phyloP scores from a whole-genome alignment of 2,329 filamentous ascomycete genomes.

The Metarhizium sp. region DNA sequence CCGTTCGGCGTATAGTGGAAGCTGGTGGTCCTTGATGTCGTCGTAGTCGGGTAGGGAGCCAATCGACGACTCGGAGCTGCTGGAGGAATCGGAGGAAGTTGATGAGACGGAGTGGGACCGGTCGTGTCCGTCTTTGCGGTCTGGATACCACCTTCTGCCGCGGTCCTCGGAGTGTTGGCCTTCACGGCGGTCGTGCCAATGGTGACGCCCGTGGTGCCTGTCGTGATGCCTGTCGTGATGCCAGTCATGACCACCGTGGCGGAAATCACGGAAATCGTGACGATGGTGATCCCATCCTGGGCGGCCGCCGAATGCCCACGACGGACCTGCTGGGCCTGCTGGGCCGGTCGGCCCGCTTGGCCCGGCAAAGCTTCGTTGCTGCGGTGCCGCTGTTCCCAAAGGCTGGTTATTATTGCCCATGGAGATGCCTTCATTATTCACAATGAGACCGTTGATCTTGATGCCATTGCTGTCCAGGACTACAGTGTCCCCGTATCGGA shows the following conservation, averaged over 20 bases:
- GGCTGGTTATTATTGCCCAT: conserved; percentile 1
- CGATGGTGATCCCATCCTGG: conserved; percentile 7
- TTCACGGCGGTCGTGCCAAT: background rate
- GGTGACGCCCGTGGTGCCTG: background rate
- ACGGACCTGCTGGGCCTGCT: background rate
- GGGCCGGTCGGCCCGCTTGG: background rate
- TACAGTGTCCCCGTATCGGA: conserved; percentile 33
- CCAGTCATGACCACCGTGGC: conserved; percentile 10
- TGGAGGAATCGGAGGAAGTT: conserved; percentile 23
- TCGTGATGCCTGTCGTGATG: conserved; percentile 10
- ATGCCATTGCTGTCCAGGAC: conserved; percentile 36
- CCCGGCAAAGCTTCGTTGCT: background rate
- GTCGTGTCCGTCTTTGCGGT: conserved; percentile 10
- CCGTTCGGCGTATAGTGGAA: conserved; percentile 34
- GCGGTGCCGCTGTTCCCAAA: background rate
- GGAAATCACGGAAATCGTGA: conserved; percentile 3
- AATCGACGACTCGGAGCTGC: conserved; percentile 31
- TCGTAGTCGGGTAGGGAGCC: conserved; percentile 47
- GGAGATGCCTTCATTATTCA: conserved; percentile 30
- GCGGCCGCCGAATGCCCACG: background rate
- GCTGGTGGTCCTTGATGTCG: conserved; percentile 36
- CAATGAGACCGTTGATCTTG: conserved; percentile 33
- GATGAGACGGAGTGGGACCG: conserved; percentile 26
- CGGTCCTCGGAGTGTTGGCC: background rate
- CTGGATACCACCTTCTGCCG: background rate